Evolutionary conservation across 2,329 filamentous ascomycete genomes (phyloP).

Genomic region (Curvularia lunata): DNA sequence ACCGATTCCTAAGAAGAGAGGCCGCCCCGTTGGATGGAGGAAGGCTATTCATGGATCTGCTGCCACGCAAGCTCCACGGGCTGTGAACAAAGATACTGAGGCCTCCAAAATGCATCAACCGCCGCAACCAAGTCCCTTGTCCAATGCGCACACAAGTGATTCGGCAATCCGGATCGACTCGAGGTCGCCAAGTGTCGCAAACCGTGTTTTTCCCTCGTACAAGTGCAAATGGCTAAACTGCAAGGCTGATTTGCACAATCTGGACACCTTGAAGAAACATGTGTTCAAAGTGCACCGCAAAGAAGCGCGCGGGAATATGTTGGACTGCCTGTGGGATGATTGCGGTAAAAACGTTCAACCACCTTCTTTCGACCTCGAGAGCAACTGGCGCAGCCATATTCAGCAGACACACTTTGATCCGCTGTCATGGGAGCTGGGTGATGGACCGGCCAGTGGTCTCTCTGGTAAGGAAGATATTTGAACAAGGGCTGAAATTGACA

Average conservation of each 20-base stretch:
- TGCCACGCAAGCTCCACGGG: constrained; percentile 32
- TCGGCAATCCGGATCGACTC: constrained; percentile 38
- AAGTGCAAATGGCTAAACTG: constrained; percentile 66
- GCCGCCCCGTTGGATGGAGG: constrained; percentile 58
- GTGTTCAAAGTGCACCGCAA: constrained; percentile 61
- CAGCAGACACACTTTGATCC: constrained; percentile 59
- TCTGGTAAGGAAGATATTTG: constrained; percentile 59
- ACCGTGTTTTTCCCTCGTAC: constrained; percentile 53
- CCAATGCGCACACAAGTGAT: constrained; percentile 26
- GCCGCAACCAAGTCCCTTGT: constrained; percentile 35
- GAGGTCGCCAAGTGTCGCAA: constrained; percentile 40
- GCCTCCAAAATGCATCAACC: constrained; percentile 20
- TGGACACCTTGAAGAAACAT: constrained; percentile 65
- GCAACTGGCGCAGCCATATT: constrained; percentile 59
- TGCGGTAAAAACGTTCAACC: constrained; percentile 47
- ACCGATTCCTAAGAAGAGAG: constrained; percentile 53
- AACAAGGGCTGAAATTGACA: constrained; percentile 4
- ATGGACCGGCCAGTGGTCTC: constrained; percentile 62
- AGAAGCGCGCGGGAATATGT: constrained; percentile 41
- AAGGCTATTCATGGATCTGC: constrained; percentile 55
- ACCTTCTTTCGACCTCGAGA: constrained; percentile 47
- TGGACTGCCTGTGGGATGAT: constrained; percentile 55
- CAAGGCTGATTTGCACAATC: constrained; percentile 65
- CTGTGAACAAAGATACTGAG: constrained; percentile 27
- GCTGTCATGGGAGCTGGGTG: constrained; percentile 64